phyloP scores from a whole-genome alignment of 208 protist genomes.

The Strigomonas galati region DNA sequence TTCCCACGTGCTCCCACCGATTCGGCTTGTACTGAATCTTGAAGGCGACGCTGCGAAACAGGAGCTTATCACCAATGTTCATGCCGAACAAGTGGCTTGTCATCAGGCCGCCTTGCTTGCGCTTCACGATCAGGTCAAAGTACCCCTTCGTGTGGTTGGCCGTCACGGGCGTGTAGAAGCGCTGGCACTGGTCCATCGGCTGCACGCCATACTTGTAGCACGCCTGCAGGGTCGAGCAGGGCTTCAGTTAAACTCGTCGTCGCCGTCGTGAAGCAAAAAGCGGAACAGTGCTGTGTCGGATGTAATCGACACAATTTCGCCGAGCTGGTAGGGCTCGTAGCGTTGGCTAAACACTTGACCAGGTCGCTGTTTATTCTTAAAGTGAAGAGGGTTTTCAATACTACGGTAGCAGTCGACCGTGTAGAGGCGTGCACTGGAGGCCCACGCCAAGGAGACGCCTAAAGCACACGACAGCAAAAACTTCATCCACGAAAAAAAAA shows the following conservation, averaged over 20 bases:
- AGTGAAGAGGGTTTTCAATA: constrained; percentile 74
- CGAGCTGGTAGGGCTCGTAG: constrained; percentile 78
- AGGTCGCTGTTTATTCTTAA: constrained; percentile 40
- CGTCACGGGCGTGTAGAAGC: constrained; percentile 91
- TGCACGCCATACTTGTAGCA: constrained; percentile 89
- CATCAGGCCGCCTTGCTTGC: constrained; percentile 73
- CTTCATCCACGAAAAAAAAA: constrained; percentile 29
- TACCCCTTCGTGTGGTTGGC: constrained; percentile 81
- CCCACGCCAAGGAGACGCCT: constrained; percentile 25
- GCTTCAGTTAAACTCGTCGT: constrained; percentile 86
- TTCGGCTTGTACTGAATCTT: constrained; percentile 87
- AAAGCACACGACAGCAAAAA: constrained; percentile 33
- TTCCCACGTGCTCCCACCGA: constrained; percentile 84
- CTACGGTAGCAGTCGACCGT: constrained; percentile 64
- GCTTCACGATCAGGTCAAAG: constrained; percentile 90
- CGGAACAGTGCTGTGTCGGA: constrained; percentile 85
- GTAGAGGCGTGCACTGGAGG: constrained; percentile 8
- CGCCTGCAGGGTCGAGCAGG: constrained; percentile 83
- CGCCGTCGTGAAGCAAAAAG: constrained; percentile 66
- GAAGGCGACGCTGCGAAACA: constrained; percentile 78
- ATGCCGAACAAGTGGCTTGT: constrained; percentile 87
- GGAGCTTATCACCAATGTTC: constrained; percentile 80
- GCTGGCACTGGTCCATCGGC: constrained; percentile 76
- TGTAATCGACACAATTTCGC: constrained; percentile 85
- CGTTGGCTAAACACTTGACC: constrained; percentile 74